Base-by-base conservation (phyloP, 306 rosid species). In the Medicago ruthenica region DNA sequence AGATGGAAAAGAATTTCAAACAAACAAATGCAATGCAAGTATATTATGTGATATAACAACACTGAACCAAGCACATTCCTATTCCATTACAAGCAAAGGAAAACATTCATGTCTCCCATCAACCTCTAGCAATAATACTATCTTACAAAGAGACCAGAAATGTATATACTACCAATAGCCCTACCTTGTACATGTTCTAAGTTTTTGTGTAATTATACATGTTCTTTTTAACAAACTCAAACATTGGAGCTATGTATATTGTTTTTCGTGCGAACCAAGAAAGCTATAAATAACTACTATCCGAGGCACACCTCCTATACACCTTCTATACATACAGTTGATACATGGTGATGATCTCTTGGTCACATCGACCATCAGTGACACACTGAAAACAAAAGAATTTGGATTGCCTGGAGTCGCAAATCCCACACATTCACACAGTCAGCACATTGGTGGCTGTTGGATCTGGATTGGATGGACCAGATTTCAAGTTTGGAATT, bases 221-320 rank as follows among this genome's bases (percentile, higher is more conserved):
- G 45, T 20, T 78, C 57, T 67, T 75, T 51, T 27, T 11, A 42
- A 42, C 18, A 27, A 64, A 54, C 77, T 47, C 7, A 5, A 51
- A 57, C 57, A 71, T 36, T 40, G 42, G 34, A 71, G 55, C 2
- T 17, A 58, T 17, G 14, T 15, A 64, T 10, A 17, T 36, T 39
- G 67, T 34, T 76, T 73, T 57, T 31, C 64, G 20, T 22, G 8
- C 37, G 57, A 66, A 48, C 71, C 73, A 59, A 71, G 82, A 83
- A 80, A 41, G 65, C 34, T 37, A 51, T 22, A 67, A 41, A 42
- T 59, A 71, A 50, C 68, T 40, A 61, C 54, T 18, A 59, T 41
- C 54, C 13, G 39, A 72, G 82, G 74, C 51, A 61, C 61, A 76
- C 77, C 67, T 64, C 73, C 77, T 76, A 53, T 70, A 27, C 31